Conservation (phyloP, 2,329 filamentous ascomycete genomes). For the Fusarium guadeloupense region DNA sequence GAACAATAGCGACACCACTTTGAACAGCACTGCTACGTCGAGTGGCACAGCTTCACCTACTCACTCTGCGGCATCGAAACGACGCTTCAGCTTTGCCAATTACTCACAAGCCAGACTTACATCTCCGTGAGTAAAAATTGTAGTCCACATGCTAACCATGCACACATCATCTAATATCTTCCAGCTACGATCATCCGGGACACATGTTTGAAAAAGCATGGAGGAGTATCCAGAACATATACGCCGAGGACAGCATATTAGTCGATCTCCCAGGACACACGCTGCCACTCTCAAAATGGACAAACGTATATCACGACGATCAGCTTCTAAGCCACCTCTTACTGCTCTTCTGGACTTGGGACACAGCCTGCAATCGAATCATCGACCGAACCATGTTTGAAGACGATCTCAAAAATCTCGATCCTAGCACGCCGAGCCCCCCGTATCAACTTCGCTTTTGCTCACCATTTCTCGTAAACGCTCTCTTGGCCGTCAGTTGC, state of each 20-base stretch:
- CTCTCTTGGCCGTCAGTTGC: conserved; percentile 30
- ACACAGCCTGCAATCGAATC: conserved; percentile 19
- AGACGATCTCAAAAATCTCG: conserved; percentile 17
- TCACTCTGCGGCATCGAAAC: background rate
- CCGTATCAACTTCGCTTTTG: conserved; percentile 20
- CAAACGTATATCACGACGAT: conserved; percentile 10
- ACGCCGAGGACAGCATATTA: background rate
- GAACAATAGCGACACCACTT: conserved; percentile 1
- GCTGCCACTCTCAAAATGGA: conserved; percentile 29
- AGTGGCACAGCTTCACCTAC: conserved; percentile 4
- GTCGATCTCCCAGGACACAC: conserved; percentile 4
- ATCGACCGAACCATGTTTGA: conserved; percentile 26
- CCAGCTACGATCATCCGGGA: background rate
- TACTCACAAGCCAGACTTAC: conserved; percentile 5
- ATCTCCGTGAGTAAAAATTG: conserved; percentile 9
- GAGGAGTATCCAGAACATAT: background rate
- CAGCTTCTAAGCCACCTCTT: conserved; percentile 20
- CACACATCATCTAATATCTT: background rate
- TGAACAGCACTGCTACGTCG: background rate
- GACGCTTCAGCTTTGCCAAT: background rate
- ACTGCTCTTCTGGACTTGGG: conserved; percentile 26
- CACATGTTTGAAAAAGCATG: conserved; percentile 11
- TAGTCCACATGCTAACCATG: too few relatives aligned
- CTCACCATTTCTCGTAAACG: conserved; percentile 31
- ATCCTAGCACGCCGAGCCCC: background rate